A percentile compares a stretch with the other conserved stretches of the same genome.
Evolutionary conservation across 2,329 filamentous ascomycete species (phyloP).

Genomic region (Ophiognomonia clavigignenti-juglandacearum): DNA sequence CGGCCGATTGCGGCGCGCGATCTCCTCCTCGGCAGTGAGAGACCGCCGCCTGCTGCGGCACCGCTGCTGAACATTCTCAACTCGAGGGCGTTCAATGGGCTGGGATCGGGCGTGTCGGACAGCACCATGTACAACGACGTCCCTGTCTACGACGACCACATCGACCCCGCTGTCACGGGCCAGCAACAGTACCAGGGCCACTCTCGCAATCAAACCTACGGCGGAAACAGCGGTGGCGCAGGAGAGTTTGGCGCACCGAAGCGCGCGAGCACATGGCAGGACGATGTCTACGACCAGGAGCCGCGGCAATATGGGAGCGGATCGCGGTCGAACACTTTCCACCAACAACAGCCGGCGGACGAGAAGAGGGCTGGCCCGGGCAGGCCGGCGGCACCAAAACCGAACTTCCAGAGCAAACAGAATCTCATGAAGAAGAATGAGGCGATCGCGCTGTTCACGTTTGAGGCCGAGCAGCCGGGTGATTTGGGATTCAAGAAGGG

Average conservation of each 20-base stretch:
- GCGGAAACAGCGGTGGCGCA: slow-evolving; percentile 37
- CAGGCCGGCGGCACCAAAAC: slow-evolving; percentile 83
- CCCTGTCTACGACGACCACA: slow-evolving; percentile 78
- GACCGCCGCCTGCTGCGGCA: slow-evolving; percentile 74
- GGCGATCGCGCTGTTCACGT: slow-evolving; percentile 86
- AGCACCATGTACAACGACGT: slow-evolving; percentile 89
- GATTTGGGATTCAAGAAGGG: slow-evolving; percentile 97
- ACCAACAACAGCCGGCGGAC: no score
- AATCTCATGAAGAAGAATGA: slow-evolving; percentile 72
- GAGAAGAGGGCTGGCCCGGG: slow-evolving; percentile 56
- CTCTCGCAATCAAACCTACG: slow-evolving; percentile 32
- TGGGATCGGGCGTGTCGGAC: slow-evolving; percentile 38
- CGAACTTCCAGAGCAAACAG: slow-evolving; percentile 64
- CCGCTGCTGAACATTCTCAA: slow-evolving; percentile 82
- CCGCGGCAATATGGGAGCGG: slow-evolving; percentile 34
- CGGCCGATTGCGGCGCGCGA: slow-evolving; percentile 75
- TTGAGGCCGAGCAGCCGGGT: slow-evolving; percentile 88
- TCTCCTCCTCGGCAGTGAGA: slow-evolving; percentile 72
- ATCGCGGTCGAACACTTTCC: slow-evolving; percentile 48
- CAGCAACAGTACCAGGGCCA: slow-evolving; percentile 62
- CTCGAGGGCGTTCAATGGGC: slow-evolving; percentile 76
- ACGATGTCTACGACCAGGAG: slow-evolving; percentile 66
- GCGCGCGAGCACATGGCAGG: slow-evolving; percentile 68
- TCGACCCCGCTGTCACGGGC: slow-evolving; percentile 73
- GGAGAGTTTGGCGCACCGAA: slow-evolving; percentile 52